Evolutionary conservation across 192 early-diverging fungal species (phyloP).

Genomic region (Mortierella antarctica): DNA sequence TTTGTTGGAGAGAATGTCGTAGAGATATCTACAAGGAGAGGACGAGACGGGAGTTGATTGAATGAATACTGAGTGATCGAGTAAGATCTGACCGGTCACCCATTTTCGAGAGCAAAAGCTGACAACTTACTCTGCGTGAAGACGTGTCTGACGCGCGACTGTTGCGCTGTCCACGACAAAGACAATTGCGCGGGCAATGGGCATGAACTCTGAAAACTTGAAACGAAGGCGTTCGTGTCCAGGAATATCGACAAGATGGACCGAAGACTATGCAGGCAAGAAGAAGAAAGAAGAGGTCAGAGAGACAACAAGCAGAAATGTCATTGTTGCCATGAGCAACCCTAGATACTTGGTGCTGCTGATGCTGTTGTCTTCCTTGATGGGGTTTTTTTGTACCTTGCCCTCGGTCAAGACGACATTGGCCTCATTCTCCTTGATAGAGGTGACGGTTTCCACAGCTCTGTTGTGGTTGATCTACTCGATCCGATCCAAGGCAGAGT

Average conservation of each 20-base stretch:
- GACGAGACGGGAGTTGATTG: too few species aligned
- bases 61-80: neutral
- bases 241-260: conserved; percentile 85
- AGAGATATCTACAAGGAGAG: conserved; percentile 63
- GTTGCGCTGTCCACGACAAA: conserved; percentile 85
- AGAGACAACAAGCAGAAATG: neutral
- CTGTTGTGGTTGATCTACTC: conserved; percentile 63
- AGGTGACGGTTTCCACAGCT: conserved; percentile 65
- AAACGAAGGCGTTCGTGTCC: conserved; percentile 88
- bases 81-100: neutral
- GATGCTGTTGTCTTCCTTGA: neutral
- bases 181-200: conserved; percentile 73
- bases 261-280: conserved; percentile 34
- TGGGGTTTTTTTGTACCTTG: conserved; percentile 33
- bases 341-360: too few species aligned
- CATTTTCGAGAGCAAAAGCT: neutral
- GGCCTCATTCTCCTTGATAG: conserved; percentile 79
- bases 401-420: conserved; percentile 54
- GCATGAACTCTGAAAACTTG: conserved; percentile 75
- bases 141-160: conserved; percentile 60
- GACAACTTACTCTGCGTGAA: conserved; percentile 70
- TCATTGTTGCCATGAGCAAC: neutral
- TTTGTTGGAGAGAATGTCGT: conserved; percentile 80
- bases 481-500: neutral
- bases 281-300: neutral